Evolutionary conservation across 1,139 yeast species (phyloP).

Genomic region (Pichia sp.): DNA sequence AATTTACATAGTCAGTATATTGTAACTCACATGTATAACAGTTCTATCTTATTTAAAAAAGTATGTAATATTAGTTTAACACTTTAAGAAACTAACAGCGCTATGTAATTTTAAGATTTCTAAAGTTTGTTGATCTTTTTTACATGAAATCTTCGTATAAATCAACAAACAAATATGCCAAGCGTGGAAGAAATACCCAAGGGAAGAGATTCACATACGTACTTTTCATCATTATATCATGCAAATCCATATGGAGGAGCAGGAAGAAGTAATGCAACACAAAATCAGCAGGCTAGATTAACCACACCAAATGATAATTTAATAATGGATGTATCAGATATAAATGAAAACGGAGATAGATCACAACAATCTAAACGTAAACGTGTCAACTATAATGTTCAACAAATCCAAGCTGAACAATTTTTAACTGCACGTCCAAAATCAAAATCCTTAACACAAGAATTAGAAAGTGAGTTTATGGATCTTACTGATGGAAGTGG

Average conservation of each 20-base stretch:
- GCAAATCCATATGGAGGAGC: conserved; percentile 9
- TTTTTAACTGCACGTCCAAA: conserved; percentile 14
- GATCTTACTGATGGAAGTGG: conserved; percentile 1
- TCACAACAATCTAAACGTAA: conserved; percentile 20
- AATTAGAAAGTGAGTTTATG: conserved; percentile 7
- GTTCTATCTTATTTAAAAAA: not conserved
- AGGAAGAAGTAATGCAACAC: not conserved
- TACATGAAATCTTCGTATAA: not conserved
- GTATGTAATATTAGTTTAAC: not conserved
- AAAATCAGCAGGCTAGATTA: not conserved
- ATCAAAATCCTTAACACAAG: conserved; percentile 7
- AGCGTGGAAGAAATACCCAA: conserved; percentile 25
- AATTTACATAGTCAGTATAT: not conserved
- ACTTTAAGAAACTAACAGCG: not conserved
- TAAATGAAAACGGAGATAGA: not conserved
- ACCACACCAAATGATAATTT: not conserved
- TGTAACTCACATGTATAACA: not conserved
- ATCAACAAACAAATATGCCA: not conserved
- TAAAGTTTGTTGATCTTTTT: not conserved
- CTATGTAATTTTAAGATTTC: not conserved
- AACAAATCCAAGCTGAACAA: conserved; percentile 27
- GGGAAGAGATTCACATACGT: conserved; percentile 20
- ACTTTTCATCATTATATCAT: conserved; percentile 24
- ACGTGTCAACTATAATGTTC: conserved; percentile 29
- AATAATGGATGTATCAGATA: not conserved